Evolutionary conservation across 257 asterid genomes (phyloP).

Genomic region (Asclepias syriaca): DNA sequence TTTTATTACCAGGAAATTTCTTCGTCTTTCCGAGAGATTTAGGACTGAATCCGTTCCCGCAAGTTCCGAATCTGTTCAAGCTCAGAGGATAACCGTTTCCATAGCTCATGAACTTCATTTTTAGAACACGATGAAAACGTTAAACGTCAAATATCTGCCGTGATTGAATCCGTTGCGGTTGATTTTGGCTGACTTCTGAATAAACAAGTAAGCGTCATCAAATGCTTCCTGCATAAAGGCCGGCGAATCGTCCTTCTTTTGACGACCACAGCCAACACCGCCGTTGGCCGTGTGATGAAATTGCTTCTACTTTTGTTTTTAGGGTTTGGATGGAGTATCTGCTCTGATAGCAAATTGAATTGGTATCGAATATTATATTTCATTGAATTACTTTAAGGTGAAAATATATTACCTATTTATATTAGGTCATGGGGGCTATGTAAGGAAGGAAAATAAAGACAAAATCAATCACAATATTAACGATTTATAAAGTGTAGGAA

Average conservation of each 20-base stretch:
- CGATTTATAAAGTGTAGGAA: too few relatives aligned
- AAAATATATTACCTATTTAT: too few relatives aligned
- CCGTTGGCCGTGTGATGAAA: slow-evolving; percentile 52
- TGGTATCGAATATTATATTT: too few relatives aligned
- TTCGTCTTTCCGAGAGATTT: slow-evolving; percentile 54
- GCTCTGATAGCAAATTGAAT: too few relatives aligned
- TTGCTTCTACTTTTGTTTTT: slow-evolving; percentile 79
- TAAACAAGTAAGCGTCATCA: slow-evolving; percentile 88
- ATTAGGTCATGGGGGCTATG: too few relatives aligned
- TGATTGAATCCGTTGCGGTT: slow-evolving; percentile 47
- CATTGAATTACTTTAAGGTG: too few relatives aligned
- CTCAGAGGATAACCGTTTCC: slow-evolving; percentile 58
- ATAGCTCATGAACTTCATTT: slow-evolving; percentile 52
- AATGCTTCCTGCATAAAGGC: slow-evolving; percentile 79
- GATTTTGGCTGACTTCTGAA: slow-evolving; percentile 44
- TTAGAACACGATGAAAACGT: slow-evolving; percentile 47
- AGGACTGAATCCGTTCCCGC: slow-evolving; percentile 47
- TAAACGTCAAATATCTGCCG: slow-evolving; percentile 52
- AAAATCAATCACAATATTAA: too few relatives aligned
- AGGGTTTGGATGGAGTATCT: too few relatives aligned
- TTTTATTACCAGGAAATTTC: slow-evolving; percentile 44
- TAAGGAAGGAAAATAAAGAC: too few relatives aligned
- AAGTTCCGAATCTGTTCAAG: slow-evolving; percentile 72
- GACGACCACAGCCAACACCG: slow-evolving; percentile 24
- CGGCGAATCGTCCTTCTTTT: slow-evolving; percentile 37